Conservation (phyloP, 306 rosid species). For the Pterocarpus santalinus region DNA sequence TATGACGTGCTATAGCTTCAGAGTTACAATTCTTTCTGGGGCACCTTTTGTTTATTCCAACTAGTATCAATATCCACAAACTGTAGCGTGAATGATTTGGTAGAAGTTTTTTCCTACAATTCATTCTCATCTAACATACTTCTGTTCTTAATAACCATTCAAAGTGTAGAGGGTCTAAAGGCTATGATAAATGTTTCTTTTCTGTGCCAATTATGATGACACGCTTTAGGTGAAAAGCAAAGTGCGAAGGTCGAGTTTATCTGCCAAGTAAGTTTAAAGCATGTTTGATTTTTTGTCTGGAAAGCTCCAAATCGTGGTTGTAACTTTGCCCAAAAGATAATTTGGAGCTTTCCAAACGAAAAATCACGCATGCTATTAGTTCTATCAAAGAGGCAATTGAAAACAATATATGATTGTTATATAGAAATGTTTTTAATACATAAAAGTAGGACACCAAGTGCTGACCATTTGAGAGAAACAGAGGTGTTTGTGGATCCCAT, state of each 20-base stretch:
- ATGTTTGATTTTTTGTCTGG: too few relatives aligned
- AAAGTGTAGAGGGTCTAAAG: conserved; percentile 10
- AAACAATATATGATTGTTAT: too few relatives aligned
- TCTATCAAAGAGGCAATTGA: too few relatives aligned
- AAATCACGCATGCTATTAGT: too few relatives aligned
- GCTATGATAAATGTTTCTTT: not conserved
- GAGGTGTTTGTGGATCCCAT: too few relatives aligned
- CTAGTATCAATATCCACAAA: not conserved
- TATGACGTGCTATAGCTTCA: conserved; percentile 34
- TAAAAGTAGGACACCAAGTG: too few relatives aligned
- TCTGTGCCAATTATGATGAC: not conserved
- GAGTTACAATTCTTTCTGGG: conserved; percentile 3
- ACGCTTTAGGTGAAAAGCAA: not conserved
- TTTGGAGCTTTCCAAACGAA: too few relatives aligned
- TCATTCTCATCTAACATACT: not conserved
- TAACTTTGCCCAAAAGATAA: too few relatives aligned
- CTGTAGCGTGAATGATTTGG: not conserved
- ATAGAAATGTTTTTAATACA: too few relatives aligned
- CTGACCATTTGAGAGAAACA: too few relatives aligned
- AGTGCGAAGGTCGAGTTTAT: not conserved
- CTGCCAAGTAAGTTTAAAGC: too few relatives aligned
- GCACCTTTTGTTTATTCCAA: conserved; percentile 12
- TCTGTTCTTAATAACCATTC: not conserved
- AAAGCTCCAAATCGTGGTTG: too few relatives aligned
- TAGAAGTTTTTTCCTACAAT: not conserved